Evolutionary conservation across 2,329 filamentous ascomycete species (phyloP), one percentile per base, ranked within the genome.

Genomic region (Sarocladium kiliense): DNA sequence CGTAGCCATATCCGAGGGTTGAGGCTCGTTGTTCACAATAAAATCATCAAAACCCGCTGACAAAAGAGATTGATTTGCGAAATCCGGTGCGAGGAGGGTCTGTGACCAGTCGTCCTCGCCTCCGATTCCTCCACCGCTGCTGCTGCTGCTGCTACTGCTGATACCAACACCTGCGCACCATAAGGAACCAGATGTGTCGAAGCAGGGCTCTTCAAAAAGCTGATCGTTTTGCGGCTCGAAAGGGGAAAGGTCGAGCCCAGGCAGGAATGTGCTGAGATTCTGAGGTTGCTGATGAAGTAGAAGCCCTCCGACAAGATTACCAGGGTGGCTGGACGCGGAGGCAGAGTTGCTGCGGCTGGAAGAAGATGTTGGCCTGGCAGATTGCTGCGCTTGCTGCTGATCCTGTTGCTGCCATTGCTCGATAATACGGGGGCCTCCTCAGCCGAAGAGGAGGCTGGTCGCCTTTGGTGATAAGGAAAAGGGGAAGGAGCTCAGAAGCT

Each of bases 371-470:
- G 50, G 23, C 34, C 32, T 39, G 50, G 32, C 21, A 14, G 50
- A 39, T 41, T n/a, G 50, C 50, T 36, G 50, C 50, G 50, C n/a
- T 27, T 39, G 50, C 50, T 19, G 50, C 16, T 25, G 50, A 37
- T 53, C 32, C 50, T 26, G 50, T 53, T 5, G 34, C 50, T 5
- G 3, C 50, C 50, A 53, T 53, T 53, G 50, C 19, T 53, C 34
- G 32, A 53, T 53, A 39, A 53, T 41, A 27, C 25, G 27, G 21
- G 50, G 47, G 50, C 50, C 50, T 53, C 50, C 50, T 53, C 50
- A 27, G 50, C 32, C 32, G 19, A 4, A 37, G 50, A 53, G 50
- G 50, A 53, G 50, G 50, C 50, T 25, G 47, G 19, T 51, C 30
- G 47, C 47, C 47, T 45, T 45, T 27, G 25, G 3, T 19, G 26